phyloP scores from a whole-genome alignment of 2,329 filamentous ascomycete genomes.

The Sarocladiaceae sp. region DNA sequence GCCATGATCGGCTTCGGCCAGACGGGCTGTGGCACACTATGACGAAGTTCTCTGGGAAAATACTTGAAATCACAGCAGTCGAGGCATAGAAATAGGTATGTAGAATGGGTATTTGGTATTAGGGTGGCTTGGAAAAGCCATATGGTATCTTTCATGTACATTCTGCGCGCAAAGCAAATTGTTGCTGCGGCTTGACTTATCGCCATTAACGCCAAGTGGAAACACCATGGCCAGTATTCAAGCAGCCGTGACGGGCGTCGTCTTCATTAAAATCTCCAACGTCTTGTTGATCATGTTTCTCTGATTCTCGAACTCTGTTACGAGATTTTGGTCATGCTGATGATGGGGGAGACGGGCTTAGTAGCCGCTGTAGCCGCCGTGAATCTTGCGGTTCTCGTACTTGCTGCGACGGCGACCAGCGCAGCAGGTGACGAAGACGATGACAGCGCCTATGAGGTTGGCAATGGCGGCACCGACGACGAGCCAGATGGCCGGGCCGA shows the following conservation, averaged over 20 bases:
- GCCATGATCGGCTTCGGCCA: too few relatives aligned
- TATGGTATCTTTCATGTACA: conserved; percentile 4
- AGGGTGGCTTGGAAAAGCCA: not conserved
- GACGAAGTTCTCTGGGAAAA: too few relatives aligned
- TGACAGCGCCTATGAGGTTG: conserved; percentile 45
- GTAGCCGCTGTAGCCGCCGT: conserved; percentile 11
- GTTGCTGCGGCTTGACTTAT: too few relatives aligned
- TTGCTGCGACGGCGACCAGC: conserved; percentile 35
- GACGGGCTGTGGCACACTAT: too few relatives aligned
- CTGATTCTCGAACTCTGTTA: not conserved
- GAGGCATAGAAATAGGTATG: too few relatives aligned
- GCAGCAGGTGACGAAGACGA: conserved; percentile 59
- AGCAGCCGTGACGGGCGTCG: too few relatives aligned
- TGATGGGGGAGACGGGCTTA: too few relatives aligned
- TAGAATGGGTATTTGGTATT: not conserved
- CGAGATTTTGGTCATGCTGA: too few relatives aligned
- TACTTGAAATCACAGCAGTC: too few relatives aligned
- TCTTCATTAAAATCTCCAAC: not conserved
- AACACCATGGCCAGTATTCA: too few relatives aligned
- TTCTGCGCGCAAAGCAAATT: too few relatives aligned
- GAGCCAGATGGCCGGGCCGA: conserved; percentile 52
- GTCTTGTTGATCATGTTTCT: not conserved
- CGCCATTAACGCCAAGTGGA: too few relatives aligned
- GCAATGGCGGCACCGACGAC: conserved; percentile 49
- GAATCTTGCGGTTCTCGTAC: conserved; percentile 21